A percentile compares a stretch with the other conserved stretches of the same genome.
Evolutionary conservation across 352 stramenopile species (phyloP).

Genomic region (Globisporangium paddicum): DNA sequence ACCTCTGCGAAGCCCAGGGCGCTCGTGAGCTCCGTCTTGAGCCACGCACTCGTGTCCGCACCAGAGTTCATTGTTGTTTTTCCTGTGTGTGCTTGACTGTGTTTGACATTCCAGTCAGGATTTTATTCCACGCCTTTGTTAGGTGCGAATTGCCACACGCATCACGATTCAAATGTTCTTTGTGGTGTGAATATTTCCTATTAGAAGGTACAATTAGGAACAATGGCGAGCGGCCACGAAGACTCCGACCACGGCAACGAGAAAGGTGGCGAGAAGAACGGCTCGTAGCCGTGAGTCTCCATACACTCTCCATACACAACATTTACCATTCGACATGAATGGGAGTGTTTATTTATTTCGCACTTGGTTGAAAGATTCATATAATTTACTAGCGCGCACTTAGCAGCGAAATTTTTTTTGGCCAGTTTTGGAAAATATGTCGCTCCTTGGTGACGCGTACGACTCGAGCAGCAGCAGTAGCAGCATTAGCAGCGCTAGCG

Average conservation of each 20-base stretch:
- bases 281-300: no score
- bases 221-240: neutral
- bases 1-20: constrained; percentile 69
- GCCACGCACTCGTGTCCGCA: constrained; percentile 34
- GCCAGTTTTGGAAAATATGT: constrained; percentile 24
- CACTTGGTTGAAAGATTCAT: no score
- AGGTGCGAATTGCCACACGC: no score
- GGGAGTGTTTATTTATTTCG: no score
- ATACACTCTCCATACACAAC: no score
- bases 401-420: neutral
- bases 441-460: constrained; percentile 43
- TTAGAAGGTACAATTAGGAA: no score
- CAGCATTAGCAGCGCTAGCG: constrained; percentile 23
- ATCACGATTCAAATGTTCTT: no score
- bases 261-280: neutral
- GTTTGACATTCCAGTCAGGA: no score
- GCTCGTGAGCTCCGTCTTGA: constrained; percentile 51
- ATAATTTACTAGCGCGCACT: no score
- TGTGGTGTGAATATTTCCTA: no score
- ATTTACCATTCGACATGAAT: no score
- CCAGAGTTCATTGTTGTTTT: constrained; percentile 17
- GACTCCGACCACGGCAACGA: neutral
- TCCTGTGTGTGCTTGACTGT: neutral
- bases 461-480: constrained; percentile 19
- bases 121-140: no score